Percentiles rank a stretch among this genome's conserved stretches.
Conservation (phyloP, 768 basidiomycete genomes). For the Russula compacta region DNA sequence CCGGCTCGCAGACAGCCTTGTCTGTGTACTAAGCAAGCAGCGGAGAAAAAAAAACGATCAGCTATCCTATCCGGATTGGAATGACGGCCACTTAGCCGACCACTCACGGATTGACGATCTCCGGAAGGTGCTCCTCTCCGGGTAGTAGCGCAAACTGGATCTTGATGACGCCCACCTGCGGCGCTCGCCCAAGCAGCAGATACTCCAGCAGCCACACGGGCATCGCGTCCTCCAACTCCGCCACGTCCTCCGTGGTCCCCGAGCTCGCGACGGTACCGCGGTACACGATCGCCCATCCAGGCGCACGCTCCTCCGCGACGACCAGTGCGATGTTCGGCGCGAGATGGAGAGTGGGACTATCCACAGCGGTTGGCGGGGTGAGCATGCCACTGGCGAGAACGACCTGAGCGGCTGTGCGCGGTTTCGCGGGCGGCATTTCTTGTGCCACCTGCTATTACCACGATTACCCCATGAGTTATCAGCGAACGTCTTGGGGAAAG, state of each 20-base stretch:
- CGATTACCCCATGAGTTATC: constrained; percentile 1
- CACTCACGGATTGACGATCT: constrained; percentile 78
- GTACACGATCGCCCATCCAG: constrained; percentile 71
- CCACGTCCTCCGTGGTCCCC: constrained; percentile 35
- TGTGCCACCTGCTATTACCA: not conserved
- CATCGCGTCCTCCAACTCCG: constrained; percentile 61
- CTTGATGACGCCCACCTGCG: constrained; percentile 51
- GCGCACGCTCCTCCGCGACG: constrained; percentile 73
- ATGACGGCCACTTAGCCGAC: not conserved
- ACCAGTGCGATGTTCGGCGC: constrained; percentile 55
- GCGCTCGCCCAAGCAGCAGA: constrained; percentile 57
- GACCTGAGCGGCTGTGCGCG: constrained; percentile 44
- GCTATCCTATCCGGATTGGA: not conserved
- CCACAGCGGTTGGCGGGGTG: constrained; percentile 57
- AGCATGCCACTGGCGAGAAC: constrained; percentile 45
- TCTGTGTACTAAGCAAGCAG: constrained; percentile 45
- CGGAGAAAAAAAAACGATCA: not conserved
- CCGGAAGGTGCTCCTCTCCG: constrained; percentile 56
- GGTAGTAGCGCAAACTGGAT: constrained; percentile 86
- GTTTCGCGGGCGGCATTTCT: constrained; percentile 18
- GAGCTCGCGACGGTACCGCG: constrained; percentile 56
- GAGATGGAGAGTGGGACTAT: constrained; percentile 59
- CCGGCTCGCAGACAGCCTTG: constrained; percentile 82
- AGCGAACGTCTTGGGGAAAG: not conserved
- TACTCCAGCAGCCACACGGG: constrained; percentile 89